Conservation (phyloP, 257 asterid genomes). For the Solanum piurae region DNA sequence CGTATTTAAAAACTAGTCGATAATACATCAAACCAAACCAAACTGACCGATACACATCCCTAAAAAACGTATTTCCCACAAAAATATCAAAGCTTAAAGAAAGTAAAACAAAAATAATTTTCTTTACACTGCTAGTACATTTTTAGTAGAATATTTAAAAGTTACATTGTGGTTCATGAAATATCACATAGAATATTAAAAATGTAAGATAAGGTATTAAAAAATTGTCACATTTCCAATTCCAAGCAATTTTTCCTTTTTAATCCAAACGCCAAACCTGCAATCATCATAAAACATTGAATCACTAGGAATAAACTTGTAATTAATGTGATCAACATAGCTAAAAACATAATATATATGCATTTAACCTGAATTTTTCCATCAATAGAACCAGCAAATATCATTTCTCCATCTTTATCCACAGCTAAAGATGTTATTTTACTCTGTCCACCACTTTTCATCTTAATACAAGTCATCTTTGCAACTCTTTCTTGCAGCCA, state of each 20-base stretch:
- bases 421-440: slow-evolving; percentile 36
- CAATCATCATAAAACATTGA: not conserved
- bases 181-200: not conserved
- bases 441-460: slow-evolving; percentile 22
- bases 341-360: not conserved
- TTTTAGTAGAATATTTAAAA: not conserved
- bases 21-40: not conserved
- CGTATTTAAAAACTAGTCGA: too few relatives aligned
- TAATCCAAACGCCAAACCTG: slow-evolving; percentile 17
- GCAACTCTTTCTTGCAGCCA: slow-evolving; percentile 51
- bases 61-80: not conserved
- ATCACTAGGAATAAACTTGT: not conserved
- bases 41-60: not conserved
- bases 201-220: not conserved
- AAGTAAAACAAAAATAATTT: not conserved
- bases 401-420: slow-evolving; percentile 54
- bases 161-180: not conserved
- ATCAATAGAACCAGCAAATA: slow-evolving; percentile 58
- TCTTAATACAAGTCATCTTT: slow-evolving; percentile 43
- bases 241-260: not conserved
- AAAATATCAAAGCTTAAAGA: not conserved
- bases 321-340: not conserved
- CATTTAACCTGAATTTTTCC: slow-evolving; percentile 58
- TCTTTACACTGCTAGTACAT: not conserved
- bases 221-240: not conserved